Base-by-base conservation (phyloP, 2,329 filamentous ascomycete genomes). In the Hypoxylon sp. region DNA sequence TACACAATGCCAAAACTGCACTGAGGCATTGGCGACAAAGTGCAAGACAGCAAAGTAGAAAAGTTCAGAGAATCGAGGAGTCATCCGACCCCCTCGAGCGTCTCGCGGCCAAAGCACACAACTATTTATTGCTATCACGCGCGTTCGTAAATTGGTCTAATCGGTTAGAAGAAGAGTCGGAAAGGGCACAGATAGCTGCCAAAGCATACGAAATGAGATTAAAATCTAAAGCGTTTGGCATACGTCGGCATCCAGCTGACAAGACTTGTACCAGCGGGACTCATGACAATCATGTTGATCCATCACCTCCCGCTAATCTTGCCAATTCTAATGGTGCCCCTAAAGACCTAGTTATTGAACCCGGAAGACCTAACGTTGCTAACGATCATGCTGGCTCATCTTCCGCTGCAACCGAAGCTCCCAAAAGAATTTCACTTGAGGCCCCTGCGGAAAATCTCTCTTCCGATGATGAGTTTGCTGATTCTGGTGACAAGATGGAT, bases 121-220 rank as follows among this genome's bases (percentile, higher is more conserved):
- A 72, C 37, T 76, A 74, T 29, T 59, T 79, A 22, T 66, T 72
- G 48, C 63, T 78, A 59, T 79, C 77, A 5, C 73, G 73, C n/a
- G 75, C 73, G 6, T 75, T 79, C 47, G 53, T 71, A 13, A 66
- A 68, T 17, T 79, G 77, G 77, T 76, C 74, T 8, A 79, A 79
- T 44, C 68, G 75, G 29, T 70, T 70, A 33, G 74, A 75, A 52
- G 73, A 79, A 66, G 76, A 78, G 56, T 68, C 62, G 14, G 70
- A 68, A 24, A 77, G 75, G 55, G 74, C 74, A 42, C 67, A 76
- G 26, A 63, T 74, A 52, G 77, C 77, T 19, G 65, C 70, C 6
- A 73, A 72, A 39, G 70, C 73, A 14, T 77, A 78, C 48, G 76
- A 78, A 64, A 73, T 75, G 70, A 75, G 62, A 53, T 67, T 78